phyloP scores from a whole-genome alignment of 495 filamentous ascomycete species.

The Beverwykella pulmonaria region DNA sequence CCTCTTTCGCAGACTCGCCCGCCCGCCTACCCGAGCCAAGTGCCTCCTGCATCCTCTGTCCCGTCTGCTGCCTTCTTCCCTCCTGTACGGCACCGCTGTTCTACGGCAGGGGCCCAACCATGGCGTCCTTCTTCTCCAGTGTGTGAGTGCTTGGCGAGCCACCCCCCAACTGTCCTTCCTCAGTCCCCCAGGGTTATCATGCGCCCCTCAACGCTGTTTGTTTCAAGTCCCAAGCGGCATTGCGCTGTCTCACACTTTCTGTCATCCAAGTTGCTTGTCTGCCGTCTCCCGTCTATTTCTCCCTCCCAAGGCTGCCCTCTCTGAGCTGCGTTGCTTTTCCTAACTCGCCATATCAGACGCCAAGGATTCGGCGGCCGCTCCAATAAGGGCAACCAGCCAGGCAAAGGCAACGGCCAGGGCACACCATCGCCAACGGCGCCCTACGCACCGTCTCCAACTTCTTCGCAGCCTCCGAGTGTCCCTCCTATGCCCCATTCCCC shows the following conservation, averaged over 20 bases:
- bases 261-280: background rate
- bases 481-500: conserved; percentile 43
- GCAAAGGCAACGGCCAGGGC: conserved; percentile 43
- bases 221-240: conserved; percentile 33
- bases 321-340: conserved; percentile 5
- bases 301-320: background rate
- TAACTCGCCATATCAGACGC: conserved; percentile 36
- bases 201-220: conserved; percentile 29
- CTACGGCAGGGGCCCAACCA: conserved; percentile 24
- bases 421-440: conserved; percentile 40
- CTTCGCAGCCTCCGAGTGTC: conserved; percentile 31
- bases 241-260: conserved; percentile 23
- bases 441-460: conserved; percentile 24
- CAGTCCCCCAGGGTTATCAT: conserved; percentile 11
- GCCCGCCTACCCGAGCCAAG: conserved; percentile 12
- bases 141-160: conserved; percentile 41
- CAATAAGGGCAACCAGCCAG: conserved; percentile 39
- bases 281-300: background rate
- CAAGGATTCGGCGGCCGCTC: conserved; percentile 40
- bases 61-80: background rate
- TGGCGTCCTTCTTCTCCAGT: conserved; percentile 43
- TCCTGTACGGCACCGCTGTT: conserved; percentile 2
- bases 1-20: conserved; percentile 8
- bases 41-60: background rate
- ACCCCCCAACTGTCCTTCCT: conserved; percentile 11